Conservation (phyloP, 768 basidiomycete genomes). For the Cubamyces sp. region DNA sequence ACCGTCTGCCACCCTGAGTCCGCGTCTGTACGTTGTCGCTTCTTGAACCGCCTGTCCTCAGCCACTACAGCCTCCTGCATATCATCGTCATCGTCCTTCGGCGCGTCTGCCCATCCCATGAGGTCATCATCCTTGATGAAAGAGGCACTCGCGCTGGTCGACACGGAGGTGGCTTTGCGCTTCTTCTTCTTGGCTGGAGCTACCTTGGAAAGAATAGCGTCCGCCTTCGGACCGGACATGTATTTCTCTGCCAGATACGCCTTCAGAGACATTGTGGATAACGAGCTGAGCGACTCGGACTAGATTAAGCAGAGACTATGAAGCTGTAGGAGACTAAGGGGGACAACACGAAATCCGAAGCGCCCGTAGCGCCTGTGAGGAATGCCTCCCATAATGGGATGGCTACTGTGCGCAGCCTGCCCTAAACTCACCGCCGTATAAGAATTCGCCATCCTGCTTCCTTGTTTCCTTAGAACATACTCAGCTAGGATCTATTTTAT, state of each 20-base stretch:
- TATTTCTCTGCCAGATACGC: conserved; percentile 90
- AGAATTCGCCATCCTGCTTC: neutral
- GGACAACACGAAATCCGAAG: neutral
- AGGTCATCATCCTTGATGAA: conserved; percentile 67
- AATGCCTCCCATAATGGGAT: neutral
- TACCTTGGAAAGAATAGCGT: conserved; percentile 82
- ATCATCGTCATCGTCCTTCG: conserved; percentile 62
- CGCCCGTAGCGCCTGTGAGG: neutral
- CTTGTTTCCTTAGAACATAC: conserved; percentile 63
- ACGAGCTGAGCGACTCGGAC: neutral
- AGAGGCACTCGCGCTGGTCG: conserved; percentile 37
- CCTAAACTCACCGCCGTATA: conserved; percentile 23
- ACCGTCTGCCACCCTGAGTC: conserved; percentile 73
- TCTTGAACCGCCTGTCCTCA: conserved; percentile 79
- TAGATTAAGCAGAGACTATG: neutral
- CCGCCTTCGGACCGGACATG: conserved; percentile 96
- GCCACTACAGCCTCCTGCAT: conserved; percentile 67
- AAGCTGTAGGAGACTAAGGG: neutral
- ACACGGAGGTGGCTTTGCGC: conserved; percentile 50
- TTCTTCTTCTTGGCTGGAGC: conserved; percentile 76
- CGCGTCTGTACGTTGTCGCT: conserved; percentile 55
- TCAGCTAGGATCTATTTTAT: conserved; percentile 80
- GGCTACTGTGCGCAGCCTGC: conserved; percentile 1
- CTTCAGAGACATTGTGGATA: conserved; percentile 50
- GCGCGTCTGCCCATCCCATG: conserved; percentile 56